Conservation (phyloP, 306 rosid species). For the Sphenostylis stenocarpa region DNA sequence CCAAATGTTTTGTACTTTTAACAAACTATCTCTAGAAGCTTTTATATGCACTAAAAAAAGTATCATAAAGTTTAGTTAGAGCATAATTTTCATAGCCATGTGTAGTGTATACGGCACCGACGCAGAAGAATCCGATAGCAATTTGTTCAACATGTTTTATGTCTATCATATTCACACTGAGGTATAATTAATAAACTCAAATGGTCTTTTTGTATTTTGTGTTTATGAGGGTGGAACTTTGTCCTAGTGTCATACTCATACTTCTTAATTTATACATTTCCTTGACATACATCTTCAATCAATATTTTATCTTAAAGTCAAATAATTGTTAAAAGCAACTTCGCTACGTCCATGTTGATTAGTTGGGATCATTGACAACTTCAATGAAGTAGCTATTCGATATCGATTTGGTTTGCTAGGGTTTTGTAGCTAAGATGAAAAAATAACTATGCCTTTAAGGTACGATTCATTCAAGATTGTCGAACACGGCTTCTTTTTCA, state of each 20-base stretch:
- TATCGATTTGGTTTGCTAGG: neutral
- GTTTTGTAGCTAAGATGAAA: neutral
- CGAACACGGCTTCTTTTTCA: neutral
- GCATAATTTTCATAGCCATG: neutral
- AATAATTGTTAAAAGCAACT: neutral
- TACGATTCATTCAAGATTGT: neutral
- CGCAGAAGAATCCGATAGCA: too few species aligned
- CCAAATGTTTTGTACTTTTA: neutral
- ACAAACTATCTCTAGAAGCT: neutral
- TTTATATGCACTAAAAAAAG: neutral
- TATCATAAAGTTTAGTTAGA: neutral
- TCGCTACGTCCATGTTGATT: neutral
- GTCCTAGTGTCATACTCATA: neutral
- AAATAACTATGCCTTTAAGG: neutral
- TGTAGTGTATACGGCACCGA: neutral
- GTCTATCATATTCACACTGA: neutral
- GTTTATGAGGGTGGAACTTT: constrained; percentile 7
- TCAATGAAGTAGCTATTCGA: neutral
- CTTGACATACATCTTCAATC: neutral
- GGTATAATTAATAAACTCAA: neutral
- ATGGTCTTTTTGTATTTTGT: neutral
- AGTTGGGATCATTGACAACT: constrained; percentile 15
- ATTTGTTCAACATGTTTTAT: neutral
- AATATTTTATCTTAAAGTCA: neutral
- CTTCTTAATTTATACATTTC: neutral